phyloP scores from a whole-genome alignment of 2,329 filamentous ascomycete genomes.

The Spiromastix sp. region DNA sequence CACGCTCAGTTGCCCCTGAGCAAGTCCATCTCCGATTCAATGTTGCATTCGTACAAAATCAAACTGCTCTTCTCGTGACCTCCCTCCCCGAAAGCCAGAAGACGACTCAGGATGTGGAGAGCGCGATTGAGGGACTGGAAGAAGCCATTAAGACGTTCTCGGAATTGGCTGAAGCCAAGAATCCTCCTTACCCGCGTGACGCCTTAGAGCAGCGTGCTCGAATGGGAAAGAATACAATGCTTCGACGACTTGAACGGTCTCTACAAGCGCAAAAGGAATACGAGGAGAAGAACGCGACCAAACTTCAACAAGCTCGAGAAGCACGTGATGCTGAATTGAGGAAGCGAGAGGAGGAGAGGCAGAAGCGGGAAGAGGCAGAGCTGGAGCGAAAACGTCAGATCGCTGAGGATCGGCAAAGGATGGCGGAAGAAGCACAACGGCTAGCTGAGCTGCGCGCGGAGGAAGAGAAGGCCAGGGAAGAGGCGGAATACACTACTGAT shows the following conservation, averaged over 20 bases:
- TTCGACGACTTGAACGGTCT: constrained; percentile 79
- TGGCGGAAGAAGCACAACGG: constrained; percentile 64
- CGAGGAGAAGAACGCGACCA: constrained; percentile 84
- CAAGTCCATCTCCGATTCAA: constrained; percentile 95
- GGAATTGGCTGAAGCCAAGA: constrained; percentile 49
- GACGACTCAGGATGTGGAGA: constrained; percentile 68
- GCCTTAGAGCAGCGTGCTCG: constrained; percentile 91
- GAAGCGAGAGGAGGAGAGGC: constrained; percentile 65
- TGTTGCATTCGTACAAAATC: constrained; percentile 92
- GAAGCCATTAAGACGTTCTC: constrained; percentile 65
- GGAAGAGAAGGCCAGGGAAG: constrained; percentile 57
- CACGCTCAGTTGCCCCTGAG: constrained; percentile 66
- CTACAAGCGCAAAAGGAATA: constrained; percentile 80
- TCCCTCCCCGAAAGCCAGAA: constrained; percentile 64
- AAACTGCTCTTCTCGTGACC: constrained; percentile 75
- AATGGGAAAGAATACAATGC: constrained; percentile 94
- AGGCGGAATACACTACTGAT: constrained; percentile 73
- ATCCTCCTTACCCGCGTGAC: constrained; percentile 76
- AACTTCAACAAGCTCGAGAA: constrained; percentile 69
- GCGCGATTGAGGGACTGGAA: constrained; percentile 70
- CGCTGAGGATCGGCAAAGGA: constrained; percentile 72
- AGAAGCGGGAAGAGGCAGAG: constrained; percentile 57
- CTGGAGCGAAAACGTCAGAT: constrained; percentile 69
- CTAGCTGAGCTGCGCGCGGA: constrained; percentile 61
- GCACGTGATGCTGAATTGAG: constrained; percentile 70